Evolutionary conservation across 164 flowering plant species (phyloP), one percentile per base, ranked within the genome.

Genomic region (Piper longum): DNA sequence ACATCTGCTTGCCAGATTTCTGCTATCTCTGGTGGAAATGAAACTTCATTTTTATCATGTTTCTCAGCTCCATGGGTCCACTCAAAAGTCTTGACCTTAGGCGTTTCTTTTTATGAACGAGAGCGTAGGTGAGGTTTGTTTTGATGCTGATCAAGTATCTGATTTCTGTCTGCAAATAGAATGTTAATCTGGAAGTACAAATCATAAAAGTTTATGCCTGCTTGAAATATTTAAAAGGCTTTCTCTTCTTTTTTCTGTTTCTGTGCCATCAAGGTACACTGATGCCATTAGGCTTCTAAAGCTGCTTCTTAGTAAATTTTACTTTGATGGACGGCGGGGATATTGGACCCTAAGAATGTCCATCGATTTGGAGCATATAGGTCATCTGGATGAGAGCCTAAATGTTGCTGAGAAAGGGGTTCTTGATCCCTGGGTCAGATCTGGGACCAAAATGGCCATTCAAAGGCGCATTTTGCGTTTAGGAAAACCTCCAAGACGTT

Each of bases 401-500:
- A 73, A 69, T 61, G 85, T 92, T 70, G 98, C 97, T 63, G 98
- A 92, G 73, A 72, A 77, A 71, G 96, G 88, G 17, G 62, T 89
- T 54, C 70, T 73, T 61, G 98, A 92, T 84, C 80, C 88, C 62
- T 89, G 87, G 87, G 85, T 89, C 51, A 89, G 98, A 77, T 88
- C 97, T 77, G 98, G 96, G 72, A 83, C 91, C 61, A 86, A 77
- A 77, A 64, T 89, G 72, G 91, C 97, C 58, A 66, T 92, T 66
- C 97, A 92, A 77, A 86, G 89, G 75, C 79, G 97, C 56, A 78
- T 89, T 60, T 74, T 88, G 69, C 87, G 97, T 40, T 72, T 92
- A 73, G 96, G 87, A 52, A 92, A 84, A 73, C 98, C 98, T 73
- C 98, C 98, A 67, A 82, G 96, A 71, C 96, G 96, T 66, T 92